Conservation (phyloP, 768 basidiomycete species). For the Butyriboletus loyo region DNA sequence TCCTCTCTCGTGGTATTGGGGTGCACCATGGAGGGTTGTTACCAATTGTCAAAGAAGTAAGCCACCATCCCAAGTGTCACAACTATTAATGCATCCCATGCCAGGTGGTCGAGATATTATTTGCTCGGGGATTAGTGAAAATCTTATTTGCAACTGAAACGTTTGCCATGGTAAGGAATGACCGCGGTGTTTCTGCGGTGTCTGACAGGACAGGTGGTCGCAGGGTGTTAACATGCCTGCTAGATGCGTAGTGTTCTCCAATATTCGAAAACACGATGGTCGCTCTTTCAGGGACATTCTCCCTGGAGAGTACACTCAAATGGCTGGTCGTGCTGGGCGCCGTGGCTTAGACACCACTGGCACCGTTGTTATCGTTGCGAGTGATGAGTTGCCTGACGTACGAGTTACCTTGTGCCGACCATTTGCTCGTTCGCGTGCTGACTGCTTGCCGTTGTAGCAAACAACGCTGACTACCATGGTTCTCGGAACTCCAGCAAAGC, state of each 20-base stretch:
- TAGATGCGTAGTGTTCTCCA: conserved; percentile 94
- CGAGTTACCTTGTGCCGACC: conserved; percentile 8
- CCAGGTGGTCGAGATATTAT: conserved; percentile 93
- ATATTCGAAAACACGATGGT: conserved; percentile 94
- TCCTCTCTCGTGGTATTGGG: conserved; percentile 90
- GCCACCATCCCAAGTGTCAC: conserved; percentile 9
- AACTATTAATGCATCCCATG: conserved; percentile 9
- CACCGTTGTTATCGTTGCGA: conserved; percentile 87
- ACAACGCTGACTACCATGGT: conserved; percentile 81
- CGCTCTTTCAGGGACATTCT: conserved; percentile 85
- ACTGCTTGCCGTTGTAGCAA: conserved; percentile 46
- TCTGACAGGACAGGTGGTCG: conserved; percentile 6
- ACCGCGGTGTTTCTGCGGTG: background rate
- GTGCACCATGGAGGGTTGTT: conserved; percentile 96
- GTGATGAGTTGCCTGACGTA: conserved; percentile 86
- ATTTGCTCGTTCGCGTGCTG: background rate
- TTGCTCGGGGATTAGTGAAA: conserved; percentile 93
- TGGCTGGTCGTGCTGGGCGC: conserved; percentile 97
- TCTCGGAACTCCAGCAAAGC: conserved; percentile 87
- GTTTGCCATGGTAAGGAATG: conserved; percentile 83
- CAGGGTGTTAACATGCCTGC: conserved; percentile 99
- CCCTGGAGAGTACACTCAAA: conserved; percentile 95
- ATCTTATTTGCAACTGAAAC: conserved; percentile 98
- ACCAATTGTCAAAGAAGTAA: conserved; percentile 94
- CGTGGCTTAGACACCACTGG: conserved; percentile 94